Conservation (phyloP, 208 protist genomes). For the Strigomonas culicis region DNA sequence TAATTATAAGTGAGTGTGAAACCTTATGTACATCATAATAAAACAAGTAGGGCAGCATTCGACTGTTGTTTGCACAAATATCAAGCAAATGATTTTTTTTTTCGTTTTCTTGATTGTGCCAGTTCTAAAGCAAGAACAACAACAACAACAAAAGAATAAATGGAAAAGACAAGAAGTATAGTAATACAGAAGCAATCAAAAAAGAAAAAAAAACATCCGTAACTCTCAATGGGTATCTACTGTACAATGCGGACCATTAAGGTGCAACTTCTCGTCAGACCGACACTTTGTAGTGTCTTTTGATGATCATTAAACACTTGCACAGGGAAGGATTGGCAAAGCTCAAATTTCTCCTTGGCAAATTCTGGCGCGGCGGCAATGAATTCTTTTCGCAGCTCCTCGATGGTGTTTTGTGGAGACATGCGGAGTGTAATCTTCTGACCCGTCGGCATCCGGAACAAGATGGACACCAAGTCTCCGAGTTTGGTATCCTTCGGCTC, state of each 20-base stretch:
- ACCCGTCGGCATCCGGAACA: constrained; percentile 70
- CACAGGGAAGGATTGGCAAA: constrained; percentile 72
- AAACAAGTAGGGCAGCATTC: too few relatives aligned
- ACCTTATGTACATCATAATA: too few relatives aligned
- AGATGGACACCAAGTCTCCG: constrained; percentile 41
- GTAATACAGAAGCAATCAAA: neutral
- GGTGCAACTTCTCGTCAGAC: constrained; percentile 55
- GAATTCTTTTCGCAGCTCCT: constrained; percentile 60
- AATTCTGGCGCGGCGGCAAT: constrained; percentile 44
- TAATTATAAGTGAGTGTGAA: too few relatives aligned
- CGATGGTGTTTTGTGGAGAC: constrained; percentile 48
- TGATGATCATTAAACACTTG: constrained; percentile 49
- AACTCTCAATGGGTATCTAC: constrained; percentile 4
- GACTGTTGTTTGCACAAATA: too few relatives aligned
- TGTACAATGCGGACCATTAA: constrained; percentile 37
- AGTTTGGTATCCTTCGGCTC: constrained; percentile 5
- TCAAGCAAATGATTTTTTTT: too few relatives aligned
- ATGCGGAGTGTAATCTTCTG: constrained; percentile 55
- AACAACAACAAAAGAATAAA: neutral
- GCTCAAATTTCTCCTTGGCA: constrained; percentile 40
- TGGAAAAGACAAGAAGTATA: neutral
- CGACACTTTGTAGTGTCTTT: constrained; percentile 54
- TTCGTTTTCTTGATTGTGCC: too few relatives aligned
- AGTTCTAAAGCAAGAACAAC: constrained; percentile 1
- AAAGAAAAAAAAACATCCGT: neutral